Percentiles rank a stretch among this genome's conserved stretches.
These are phyloP conservation scores for Aspergillus fijiensis DNA, from an alignment of 2,329 filamentous ascomycete genomes.

Conservation along the genomic window DNA sequence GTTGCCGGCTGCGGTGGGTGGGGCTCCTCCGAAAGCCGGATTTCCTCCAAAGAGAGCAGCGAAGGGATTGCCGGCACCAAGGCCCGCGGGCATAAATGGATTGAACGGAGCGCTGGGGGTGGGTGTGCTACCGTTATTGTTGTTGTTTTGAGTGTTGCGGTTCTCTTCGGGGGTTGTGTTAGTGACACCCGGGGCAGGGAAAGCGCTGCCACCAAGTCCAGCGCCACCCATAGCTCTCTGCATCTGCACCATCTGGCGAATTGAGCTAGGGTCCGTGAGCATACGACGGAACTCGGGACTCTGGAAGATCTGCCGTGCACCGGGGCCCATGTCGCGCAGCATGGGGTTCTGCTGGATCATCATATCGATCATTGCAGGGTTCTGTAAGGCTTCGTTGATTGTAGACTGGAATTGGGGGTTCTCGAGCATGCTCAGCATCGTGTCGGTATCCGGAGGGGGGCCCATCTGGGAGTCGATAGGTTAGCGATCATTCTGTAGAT, in stretches of 20 bases:
- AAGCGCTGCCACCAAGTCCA: constrained; percentile 56
- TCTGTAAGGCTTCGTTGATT: constrained; percentile 93
- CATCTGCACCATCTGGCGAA: constrained; percentile 80
- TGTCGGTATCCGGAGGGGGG: constrained; percentile 76
- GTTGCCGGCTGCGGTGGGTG: constrained; percentile 32
- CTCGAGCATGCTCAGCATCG: constrained; percentile 79
- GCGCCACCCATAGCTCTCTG: constrained; percentile 62
- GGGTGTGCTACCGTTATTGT: constrained; percentile 46
- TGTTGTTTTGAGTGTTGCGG: constrained; percentile 36
- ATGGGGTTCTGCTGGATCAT: constrained; percentile 91
- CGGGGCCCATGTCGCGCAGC: constrained; percentile 67
- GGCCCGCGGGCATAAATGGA: constrained; percentile 29
- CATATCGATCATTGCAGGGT: constrained; percentile 91
- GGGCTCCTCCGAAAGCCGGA: constrained; percentile 27
- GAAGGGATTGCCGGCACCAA: constrained; percentile 57
- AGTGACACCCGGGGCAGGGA: constrained; percentile 88
- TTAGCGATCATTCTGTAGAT: constrained; percentile 16
- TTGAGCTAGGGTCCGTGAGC: constrained; percentile 85
- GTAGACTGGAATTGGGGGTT: constrained; percentile 83
- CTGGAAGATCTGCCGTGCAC: constrained; percentile 79
- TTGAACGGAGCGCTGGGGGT: constrained; percentile 35
- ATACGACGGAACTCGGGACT: constrained; percentile 86
- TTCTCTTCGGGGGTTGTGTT: constrained; percentile 71
- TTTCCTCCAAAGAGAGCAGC: constrained; percentile 56
- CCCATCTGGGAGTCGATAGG: constrained; percentile 67